Conservation (phyloP, 2,329 filamentous ascomycete genomes). For the Dothistroma septosporum region DNA sequence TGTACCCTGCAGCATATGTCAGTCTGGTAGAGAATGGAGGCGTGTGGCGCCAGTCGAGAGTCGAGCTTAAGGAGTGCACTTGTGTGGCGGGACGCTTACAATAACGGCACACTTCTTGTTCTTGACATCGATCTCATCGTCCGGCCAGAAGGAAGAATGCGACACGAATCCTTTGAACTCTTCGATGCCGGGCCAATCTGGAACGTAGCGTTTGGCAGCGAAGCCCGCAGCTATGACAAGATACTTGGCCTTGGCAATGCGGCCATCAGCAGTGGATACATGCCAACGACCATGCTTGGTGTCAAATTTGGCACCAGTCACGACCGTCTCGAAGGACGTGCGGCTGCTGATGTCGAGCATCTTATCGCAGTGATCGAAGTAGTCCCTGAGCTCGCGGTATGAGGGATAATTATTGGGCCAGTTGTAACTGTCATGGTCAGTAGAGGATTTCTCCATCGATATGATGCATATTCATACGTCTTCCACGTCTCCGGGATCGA, state of each 20-base stretch:
- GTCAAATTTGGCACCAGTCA: constrained; percentile 53
- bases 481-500: constrained; percentile 45
- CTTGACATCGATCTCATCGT: constrained; percentile 22
- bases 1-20: constrained; percentile 16
- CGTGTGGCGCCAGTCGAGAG: too few relatives aligned
- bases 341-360: constrained; percentile 55
- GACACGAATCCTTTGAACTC: constrained; percentile 38
- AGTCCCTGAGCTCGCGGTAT: constrained; percentile 47
- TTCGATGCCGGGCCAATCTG: constrained; percentile 36
- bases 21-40: not conserved
- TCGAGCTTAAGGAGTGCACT: too few relatives aligned
- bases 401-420: constrained; percentile 24
- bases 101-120: constrained; percentile 41
- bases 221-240: constrained; percentile 51
- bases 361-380: constrained; percentile 59
- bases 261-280: constrained; percentile 51
- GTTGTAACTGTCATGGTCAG: constrained; percentile 12
- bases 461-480: constrained; percentile 35
- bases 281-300: constrained; percentile 47
- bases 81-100: constrained; percentile 12
- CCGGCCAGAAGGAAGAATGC: constrained; percentile 42
- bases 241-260: constrained; percentile 49
- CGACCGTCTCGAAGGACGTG: constrained; percentile 49
- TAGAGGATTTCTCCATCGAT: not conserved
- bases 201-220: constrained; percentile 38